Conservation (phyloP, 371 early-diverging fungal genomes). For the Mucor sp. region DNA sequence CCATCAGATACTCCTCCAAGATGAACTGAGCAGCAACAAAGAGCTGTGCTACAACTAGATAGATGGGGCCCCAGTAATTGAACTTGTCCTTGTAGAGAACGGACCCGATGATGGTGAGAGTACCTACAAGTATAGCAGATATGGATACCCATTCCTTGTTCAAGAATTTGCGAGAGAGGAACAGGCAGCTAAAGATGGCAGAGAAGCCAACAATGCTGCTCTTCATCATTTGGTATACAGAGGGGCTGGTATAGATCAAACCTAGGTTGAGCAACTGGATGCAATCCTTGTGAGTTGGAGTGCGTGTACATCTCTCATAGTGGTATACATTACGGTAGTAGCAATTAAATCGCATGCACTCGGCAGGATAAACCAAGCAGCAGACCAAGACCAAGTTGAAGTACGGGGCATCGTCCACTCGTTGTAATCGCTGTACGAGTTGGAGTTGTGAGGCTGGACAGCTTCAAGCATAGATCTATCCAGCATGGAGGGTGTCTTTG, state of each 20-base stretch:
- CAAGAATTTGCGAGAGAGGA: conserved; percentile 44
- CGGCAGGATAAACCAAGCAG: conserved; percentile 42
- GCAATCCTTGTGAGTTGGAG: not conserved
- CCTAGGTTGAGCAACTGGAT: conserved; percentile 44
- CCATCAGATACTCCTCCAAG: conserved; percentile 51
- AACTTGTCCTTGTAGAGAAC: conserved; percentile 6
- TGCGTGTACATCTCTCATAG: not conserved
- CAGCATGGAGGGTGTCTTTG: conserved; percentile 33
- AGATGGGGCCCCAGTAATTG: conserved; percentile 34
- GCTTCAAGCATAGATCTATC: conserved; percentile 39
- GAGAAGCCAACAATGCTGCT: conserved; percentile 52
- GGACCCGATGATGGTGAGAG: conserved; percentile 20
- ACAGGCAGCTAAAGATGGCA: conserved; percentile 43
- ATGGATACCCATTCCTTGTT: conserved; percentile 41
- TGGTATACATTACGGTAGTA: conserved; percentile 36
- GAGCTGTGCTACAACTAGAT: conserved; percentile 37
- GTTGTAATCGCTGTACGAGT: conserved; percentile 16
- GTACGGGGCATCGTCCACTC: conserved; percentile 33
- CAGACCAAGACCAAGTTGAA: conserved; percentile 32
- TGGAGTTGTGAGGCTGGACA: conserved; percentile 31
- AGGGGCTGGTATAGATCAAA: conserved; percentile 48
- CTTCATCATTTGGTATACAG: conserved; percentile 49
- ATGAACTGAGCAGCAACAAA: conserved; percentile 50
- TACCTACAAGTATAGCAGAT: conserved; percentile 33
- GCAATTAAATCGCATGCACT: conserved; percentile 49